Base-by-base conservation (phyloP, 2,329 filamentous ascomycete genomes). In the Corinectria fuckeliana region DNA sequence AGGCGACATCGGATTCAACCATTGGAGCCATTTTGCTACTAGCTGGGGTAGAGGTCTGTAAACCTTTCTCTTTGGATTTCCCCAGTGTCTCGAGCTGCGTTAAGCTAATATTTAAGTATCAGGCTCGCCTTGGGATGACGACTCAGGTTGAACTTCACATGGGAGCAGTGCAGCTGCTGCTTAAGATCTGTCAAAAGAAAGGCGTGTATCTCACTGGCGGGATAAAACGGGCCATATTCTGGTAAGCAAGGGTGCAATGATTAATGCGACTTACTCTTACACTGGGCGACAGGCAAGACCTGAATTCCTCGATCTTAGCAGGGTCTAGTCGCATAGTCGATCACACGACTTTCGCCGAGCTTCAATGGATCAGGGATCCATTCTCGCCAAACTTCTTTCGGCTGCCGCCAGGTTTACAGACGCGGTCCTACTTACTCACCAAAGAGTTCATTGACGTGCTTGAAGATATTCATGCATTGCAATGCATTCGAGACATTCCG, bases 171-270 rank as follows among this genome's bases (percentile, higher is more conserved):
- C 66, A 69, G 9, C 66, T 68, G 23, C 63, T 81, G 1, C 74
- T 81, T 9, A 50, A 69, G 2, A 41, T 75, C 0, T 77, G 75
- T 56, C 64, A 63, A 54, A 67, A 45, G 5, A 34, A 67, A 3
- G 68, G 72, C 1, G 49, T 77, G 0, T 57, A 66, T 56, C 55
- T 81, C 0, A 78, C 67, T 2, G 71, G 66, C 9, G 74, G 74
- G 0, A 80, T 81, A 5, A 81, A 81, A 60, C 75, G 78, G 2
- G 78, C 78, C 0, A 78, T 80, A 26, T 80, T 80, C 58, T 80
- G 78, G 78, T 79, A 50, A 65, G 72, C 2, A 18, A 32, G 1
- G 7, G 58, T 42, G 5, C 6, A 26, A n/a, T 20, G 8, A 45
- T 62, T 54, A 66, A 26, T 62, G 48, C 45, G 36, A 13, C 5